Percentiles rank a stretch among this genome's conserved stretches.
Evolutionary conservation across 257 asterid genomes (phyloP).

Genomic region (Forsythia viridissima): DNA sequence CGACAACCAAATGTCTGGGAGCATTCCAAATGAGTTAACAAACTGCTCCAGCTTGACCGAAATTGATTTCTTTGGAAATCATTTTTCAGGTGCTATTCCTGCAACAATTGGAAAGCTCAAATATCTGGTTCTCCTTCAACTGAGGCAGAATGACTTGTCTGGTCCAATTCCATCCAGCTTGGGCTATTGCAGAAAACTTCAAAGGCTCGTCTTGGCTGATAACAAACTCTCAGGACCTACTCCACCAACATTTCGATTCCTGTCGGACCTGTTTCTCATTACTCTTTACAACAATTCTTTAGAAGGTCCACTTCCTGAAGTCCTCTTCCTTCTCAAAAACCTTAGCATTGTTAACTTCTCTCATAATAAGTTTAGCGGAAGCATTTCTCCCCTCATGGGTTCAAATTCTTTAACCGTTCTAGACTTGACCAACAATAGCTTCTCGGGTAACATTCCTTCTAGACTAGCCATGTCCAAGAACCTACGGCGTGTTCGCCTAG

Average conservation of each 20-base stretch:
- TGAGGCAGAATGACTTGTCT: conserved; percentile 70
- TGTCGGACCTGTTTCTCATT: conserved; percentile 54
- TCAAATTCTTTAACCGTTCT: conserved; percentile 55
- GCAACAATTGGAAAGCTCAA: conserved; percentile 71
- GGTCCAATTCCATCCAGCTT: conserved; percentile 78
- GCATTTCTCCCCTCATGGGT: conserved; percentile 54
- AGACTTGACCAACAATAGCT: conserved; percentile 79
- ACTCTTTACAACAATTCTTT: conserved; percentile 87
- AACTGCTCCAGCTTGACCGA: conserved; percentile 61
- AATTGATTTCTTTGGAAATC: conserved; percentile 81
- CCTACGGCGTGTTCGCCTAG: conserved; percentile 71
- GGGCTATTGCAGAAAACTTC: conserved; percentile 81
- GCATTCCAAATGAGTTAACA: conserved; percentile 68
- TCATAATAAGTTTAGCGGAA: conserved; percentile 63
- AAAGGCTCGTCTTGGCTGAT: conserved; percentile 67
- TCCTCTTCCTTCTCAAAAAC: conserved; percentile 64
- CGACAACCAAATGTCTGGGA: conserved; percentile 79
- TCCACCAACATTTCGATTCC: conserved; percentile 67
- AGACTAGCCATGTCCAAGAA: conserved; percentile 50
- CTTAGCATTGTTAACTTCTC: conserved; percentile 75
- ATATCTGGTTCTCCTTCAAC: conserved; percentile 59
- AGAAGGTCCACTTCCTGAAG: conserved; percentile 77
- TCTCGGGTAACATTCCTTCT: conserved; percentile 66
- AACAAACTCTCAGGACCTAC: conserved; percentile 76
- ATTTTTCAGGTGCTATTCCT: conserved; percentile 69